Evolutionary conservation across 1,284 basidiomycete species (phyloP), one percentile per base, ranked within the genome.

Genomic region (Jaminaea rosea): DNA sequence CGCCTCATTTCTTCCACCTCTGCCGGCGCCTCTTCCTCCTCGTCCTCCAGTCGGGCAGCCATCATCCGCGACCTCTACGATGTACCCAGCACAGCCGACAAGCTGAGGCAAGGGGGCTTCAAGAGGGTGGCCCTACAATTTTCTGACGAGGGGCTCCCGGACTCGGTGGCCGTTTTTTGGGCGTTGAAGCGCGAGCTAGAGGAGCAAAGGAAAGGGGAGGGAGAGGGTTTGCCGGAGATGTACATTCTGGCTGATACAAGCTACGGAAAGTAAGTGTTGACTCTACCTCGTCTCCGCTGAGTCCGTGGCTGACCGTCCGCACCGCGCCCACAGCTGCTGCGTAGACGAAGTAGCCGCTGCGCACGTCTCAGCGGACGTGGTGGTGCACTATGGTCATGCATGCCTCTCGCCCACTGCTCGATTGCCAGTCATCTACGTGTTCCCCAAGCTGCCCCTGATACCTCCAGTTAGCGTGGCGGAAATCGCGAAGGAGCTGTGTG

Each of bases 171-270:
- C 0, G 84, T 97, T n/a, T 94, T 84, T 69, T 80, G 82, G 39
- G 75, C 78, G 1, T 79, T 98, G 26, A 86, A 84, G 69, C 3
- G 73, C 73, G 48, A 76, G 87, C 17, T 78, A 79, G 31, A 47
- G 45, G 44, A 27, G 26, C 17, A 26, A 19, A 59, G 66, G 13
- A 77, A 71, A 17, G 77, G 77, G 53, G 83, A 41, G 42, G 47
- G 47, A 6, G n/a, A 31, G 1, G 32, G 28, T 23, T 13, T 42
- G 23, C 56, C 59, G 3, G 39, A 92, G 62, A 78, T 90, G 24
- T 97, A 92, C 71, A 85, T 97, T 4, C 80, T 96, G 17, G 92
- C 92, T 11, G 93, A 97, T 76, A 97, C 92, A 24, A 94, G 91
- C 26, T 97, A 97, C 75, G 93, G 92, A 73, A 91, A 87, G 89